phyloP scores from a whole-genome alignment of 1,284 basidiomycete species.

The Tylopilus orsonianus region DNA sequence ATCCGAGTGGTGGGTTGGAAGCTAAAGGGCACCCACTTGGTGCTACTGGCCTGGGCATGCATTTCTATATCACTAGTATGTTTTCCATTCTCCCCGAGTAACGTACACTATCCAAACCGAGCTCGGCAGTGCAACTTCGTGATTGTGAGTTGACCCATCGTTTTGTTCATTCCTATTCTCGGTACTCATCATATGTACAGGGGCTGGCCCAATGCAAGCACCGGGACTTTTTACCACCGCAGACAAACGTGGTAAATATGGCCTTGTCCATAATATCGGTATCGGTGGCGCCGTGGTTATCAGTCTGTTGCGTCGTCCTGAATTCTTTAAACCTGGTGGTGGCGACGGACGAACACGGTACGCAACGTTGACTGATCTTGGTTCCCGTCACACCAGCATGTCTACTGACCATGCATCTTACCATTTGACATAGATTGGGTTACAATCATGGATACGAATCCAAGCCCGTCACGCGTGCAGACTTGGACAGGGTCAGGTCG shows the following conservation, averaged over 20 bases:
- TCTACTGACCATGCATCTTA: slow-evolving; percentile 1
- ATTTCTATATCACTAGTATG: slow-evolving; percentile 82
- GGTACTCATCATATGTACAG: slow-evolving; percentile 34
- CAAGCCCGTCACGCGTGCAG: slow-evolving; percentile 55
- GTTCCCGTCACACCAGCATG: no score
- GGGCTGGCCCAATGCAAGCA: slow-evolving; percentile 82
- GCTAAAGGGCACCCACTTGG: slow-evolving; percentile 86
- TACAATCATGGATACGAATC: slow-evolving; percentile 79
- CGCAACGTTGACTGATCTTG: not conserved
- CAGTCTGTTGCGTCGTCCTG: slow-evolving; percentile 69
- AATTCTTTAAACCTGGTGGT: slow-evolving; percentile 65
- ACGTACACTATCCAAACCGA: not conserved
- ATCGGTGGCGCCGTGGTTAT: slow-evolving; percentile 80
- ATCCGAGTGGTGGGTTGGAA: slow-evolving; percentile 84
- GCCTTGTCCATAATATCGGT: slow-evolving; percentile 82
- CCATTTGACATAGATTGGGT: slow-evolving; percentile 51
- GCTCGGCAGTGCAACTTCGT: slow-evolving; percentile 64
- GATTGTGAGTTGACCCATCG: slow-evolving; percentile 47
- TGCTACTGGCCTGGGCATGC: slow-evolving; percentile 85
- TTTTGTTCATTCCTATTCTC: not conserved
- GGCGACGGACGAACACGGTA: slow-evolving; percentile 67
- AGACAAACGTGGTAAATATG: slow-evolving; percentile 74
- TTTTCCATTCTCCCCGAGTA: slow-evolving; percentile 10
- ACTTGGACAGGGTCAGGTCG: slow-evolving; percentile 76
- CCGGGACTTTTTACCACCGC: slow-evolving; percentile 61